Base-by-base conservation (phyloP, 2,329 filamentous ascomycete species). In the Nigrospora osmanthi region DNA sequence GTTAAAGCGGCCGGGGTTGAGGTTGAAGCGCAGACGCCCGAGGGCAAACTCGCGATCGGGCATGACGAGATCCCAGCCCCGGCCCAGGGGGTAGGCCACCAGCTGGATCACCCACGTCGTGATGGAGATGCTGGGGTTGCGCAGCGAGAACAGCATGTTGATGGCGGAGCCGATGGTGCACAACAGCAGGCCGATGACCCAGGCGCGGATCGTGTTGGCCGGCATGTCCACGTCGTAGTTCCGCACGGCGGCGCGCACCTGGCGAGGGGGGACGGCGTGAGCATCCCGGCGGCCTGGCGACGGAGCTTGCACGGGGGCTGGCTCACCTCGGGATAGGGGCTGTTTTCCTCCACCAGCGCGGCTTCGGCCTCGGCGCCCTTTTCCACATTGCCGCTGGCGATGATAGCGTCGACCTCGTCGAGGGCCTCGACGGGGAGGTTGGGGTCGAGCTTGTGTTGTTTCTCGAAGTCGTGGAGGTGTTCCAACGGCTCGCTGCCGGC, bases 131-230 rank as follows among this genome's bases (percentile, higher is more conserved):
- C 72, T 71, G 2, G 76, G 70, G 35, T 71, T 68, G 37, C 73
- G 72, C 33, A 71, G 51, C 13, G 59, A 61, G 34, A 80, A 76
- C 11, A 80, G 59, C 56, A 76, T 70, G 58, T 81, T 81, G 54
- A 78, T 63, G 1, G 67, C 73, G 0, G 77, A 76, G 28, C 78
- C 75, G 41, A 79, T 59, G 1, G 78, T 82, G 49, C 77, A 76
- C 46, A 81, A 68, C 35, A 81, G 3, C 44, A 77, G 51, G 32
- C 79, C 79, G 45, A 83, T 75, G 6, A 58, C 51, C 79, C 79
- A 83, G 35, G 77, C 76, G 16, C 79, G 78, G 46, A 83, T 67
- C 4, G 79, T 83, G 57, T 75, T 76, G 46, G 70, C 65, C 7
- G 74, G 70, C 4, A 75, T 55, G n/a, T 78, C 74, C 37, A 70